Evolutionary conservation across 2,329 filamentous ascomycete species (phyloP), one percentile per base, ranked within the genome.

Genomic region (Trichoderma cornu-damae): DNA sequence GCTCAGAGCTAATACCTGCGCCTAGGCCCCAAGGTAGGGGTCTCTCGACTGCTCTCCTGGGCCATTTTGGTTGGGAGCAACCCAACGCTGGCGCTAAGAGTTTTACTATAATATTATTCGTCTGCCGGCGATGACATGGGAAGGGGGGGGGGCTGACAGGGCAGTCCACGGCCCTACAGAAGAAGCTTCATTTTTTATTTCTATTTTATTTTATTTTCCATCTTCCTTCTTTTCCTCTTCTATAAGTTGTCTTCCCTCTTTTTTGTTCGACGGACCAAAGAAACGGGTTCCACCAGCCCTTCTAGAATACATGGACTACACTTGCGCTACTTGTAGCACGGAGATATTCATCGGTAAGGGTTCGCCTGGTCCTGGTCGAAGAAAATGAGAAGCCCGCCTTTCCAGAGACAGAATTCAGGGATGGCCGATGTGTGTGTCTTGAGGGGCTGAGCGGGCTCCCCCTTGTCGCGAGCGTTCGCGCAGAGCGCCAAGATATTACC

Each of bases 381-480:
- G n/a, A n/a, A 37, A 54, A 46, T 54, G 40, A 46, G 40, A n/a
- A 47, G 32, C 12, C 38, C 49, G 37, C 49, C 38, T 32, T 42
- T 20, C 49, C 38, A 42, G 42, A 55, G 42, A 46, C 42, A 20
- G 28, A 35, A 38, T 55, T 55, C 42, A 44, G 42, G 42, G 42
- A 55, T 55, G 32, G 49, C 40, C 22, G 24, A 18, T 20, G 8
- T n/a, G n/a, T n/a, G 20, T n/a, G 35, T 40, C 26, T 51, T 20
- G 37, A 14, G 51, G 51, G 51, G 51, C 51, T 55, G 51, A 55
- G 51, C 34, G 40, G 44, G n/a, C n/a, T n/a, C n/a, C n/a, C n/a
- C 44, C 44, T 18, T 47, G 44, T 34, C 28, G 40, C 40, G 44
- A 47, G 28, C 34, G 48, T 28, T 47, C 40, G 50, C 34, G 50